Percentiles rank a stretch among this genome's conserved stretches.
Conservation (phyloP, 2,329 filamentous ascomycete species). For the Huntiella abstrusa region DNA sequence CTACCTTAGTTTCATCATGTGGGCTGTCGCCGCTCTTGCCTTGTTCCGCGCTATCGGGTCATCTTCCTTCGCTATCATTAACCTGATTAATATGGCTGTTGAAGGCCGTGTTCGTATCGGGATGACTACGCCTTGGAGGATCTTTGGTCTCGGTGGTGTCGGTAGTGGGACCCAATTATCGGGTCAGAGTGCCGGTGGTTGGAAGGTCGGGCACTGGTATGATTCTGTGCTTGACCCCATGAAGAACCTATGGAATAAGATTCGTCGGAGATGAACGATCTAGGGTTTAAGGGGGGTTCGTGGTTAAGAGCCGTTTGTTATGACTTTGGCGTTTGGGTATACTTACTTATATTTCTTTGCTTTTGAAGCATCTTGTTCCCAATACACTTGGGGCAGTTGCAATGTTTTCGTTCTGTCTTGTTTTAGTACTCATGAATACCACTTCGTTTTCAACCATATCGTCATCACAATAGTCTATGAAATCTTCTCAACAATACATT, state of each 20-base stretch:
- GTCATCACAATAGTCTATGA: not conserved
- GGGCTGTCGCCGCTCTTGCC: slow-evolving; percentile 72
- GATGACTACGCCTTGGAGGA: slow-evolving; percentile 27
- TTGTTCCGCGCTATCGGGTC: slow-evolving; percentile 74
- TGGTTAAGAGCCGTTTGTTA: not conserved
- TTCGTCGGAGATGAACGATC: not conserved
- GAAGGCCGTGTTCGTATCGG: slow-evolving; percentile 58
- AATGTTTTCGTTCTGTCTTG: not conserved
- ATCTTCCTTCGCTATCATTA: slow-evolving; percentile 66
- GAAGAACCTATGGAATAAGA: slow-evolving; percentile 9
- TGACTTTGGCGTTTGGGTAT: not conserved
- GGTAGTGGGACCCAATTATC: not conserved
- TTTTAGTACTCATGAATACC: not conserved
- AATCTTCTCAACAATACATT: not conserved
- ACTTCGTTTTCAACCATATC: not conserved
- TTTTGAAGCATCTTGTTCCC: not conserved
- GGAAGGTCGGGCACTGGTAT: slow-evolving; percentile 10
- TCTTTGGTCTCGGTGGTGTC: slow-evolving; percentile 1
- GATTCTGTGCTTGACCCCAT: slow-evolving; percentile 9
- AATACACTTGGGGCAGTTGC: no score
- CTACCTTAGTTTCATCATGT: slow-evolving; percentile 85
- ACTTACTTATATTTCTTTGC: not conserved
- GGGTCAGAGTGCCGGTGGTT: slow-evolving; percentile 5
- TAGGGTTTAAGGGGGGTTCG: not conserved
- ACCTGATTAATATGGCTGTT: slow-evolving; percentile 64